Evolutionary conservation across 2,329 filamentous ascomycete species (phyloP), one percentile per base, ranked within the genome.

Genomic region (Penicillium fuscoglaucum): DNA sequence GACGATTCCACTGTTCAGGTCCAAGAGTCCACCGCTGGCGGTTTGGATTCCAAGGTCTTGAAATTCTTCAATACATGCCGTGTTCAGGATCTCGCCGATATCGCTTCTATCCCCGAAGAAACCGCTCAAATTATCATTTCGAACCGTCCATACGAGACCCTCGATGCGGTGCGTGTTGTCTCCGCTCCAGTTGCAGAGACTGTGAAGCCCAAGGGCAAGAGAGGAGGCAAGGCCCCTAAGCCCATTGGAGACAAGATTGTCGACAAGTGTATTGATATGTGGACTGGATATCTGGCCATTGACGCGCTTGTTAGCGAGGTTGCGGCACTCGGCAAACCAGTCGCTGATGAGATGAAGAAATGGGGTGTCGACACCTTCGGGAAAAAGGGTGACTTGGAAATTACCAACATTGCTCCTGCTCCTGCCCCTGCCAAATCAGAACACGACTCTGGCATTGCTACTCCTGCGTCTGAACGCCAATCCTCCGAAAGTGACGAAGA

Each of bases 1-100:
- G 80, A 81, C 15, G 78, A 80, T 45, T 78, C 76, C 6, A 77
- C 76, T 46, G 74, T 73, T 10, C 75, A 72, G 28, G 66, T 71
- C 28, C 76, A 74, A 24, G 71, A 72, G 21, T 61, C 69, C 5
- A 76, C 78, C 44, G 76, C 79, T 28, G 75, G 78, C 51, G 73
- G 75, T 19, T 71, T 85, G 41, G 80, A 85, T 31, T 69, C 69
- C 5, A 82, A 82, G 55, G 84, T 97, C 7, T 79, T 98, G 29
- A 83, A 87, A 8, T 96, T 92, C 68, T 87, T 99, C 74, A 98
- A 98, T 70, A 86, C 82, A 0, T 95, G 90, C 72, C 85, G 86
- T 6, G 78, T 85, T 10, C 84, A 88, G 37, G 90, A 93, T 57
- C 83, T 99, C 43, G 85, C 89, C 1, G 93, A 96, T 65, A 87